A percentile compares a stretch with the other conserved stretches of the same genome.
phyloP scores from a whole-genome alignment of 345 rosid species.

The Orychophragmus violaceus region DNA sequence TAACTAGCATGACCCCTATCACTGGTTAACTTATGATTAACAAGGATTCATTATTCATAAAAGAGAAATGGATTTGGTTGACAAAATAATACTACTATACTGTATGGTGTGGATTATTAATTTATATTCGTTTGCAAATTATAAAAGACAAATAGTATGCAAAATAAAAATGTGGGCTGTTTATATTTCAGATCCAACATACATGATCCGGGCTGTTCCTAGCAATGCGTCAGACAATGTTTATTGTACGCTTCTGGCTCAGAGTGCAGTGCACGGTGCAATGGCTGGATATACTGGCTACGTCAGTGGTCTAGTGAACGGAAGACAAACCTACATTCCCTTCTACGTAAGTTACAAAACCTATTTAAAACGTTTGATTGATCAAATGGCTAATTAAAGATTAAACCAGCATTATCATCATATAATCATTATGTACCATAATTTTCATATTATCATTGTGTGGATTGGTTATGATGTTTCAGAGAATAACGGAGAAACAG shows the following conservation, averaged over 20 bases:
- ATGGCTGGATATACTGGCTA: slow-evolving; percentile 94
- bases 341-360: slow-evolving; percentile 48
- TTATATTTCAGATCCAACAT: slow-evolving; percentile 77
- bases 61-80: not conserved
- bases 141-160: no score
- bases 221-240: slow-evolving; percentile 86
- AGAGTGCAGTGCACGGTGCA: slow-evolving; percentile 80
- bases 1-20: no score
- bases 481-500: slow-evolving; percentile 59
- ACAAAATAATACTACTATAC: not conserved
- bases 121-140: no score
- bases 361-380: not conserved
- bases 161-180: no score
- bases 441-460: not conserved
- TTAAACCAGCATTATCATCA: no score
- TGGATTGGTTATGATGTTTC: slow-evolving; percentile 17
- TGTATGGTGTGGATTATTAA: no score
- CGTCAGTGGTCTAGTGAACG: slow-evolving; percentile 68
- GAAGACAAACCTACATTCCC: slow-evolving; percentile 80
- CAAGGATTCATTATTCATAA: no score
- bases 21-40: not conserved
- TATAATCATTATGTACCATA: not conserved
- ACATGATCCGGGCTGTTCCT: slow-evolving; percentile 82
- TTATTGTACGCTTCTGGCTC: slow-evolving; percentile 85
- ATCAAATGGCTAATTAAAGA: not conserved